Conservation (phyloP, 345 rosid genomes). For the Salix koriyanagi region DNA sequence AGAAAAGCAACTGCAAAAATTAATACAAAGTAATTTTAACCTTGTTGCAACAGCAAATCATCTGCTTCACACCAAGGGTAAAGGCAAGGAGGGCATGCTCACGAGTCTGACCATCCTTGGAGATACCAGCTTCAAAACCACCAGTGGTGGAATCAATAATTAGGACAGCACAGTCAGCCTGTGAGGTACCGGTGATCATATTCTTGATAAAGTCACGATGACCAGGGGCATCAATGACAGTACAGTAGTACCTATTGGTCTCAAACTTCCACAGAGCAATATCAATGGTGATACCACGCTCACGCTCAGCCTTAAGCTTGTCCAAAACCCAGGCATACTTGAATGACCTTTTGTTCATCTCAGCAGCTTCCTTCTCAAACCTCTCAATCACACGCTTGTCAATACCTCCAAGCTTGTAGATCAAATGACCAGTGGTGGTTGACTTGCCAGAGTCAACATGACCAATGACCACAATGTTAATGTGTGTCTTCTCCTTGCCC, state of each 20-base stretch:
- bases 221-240: slow-evolving; percentile 76
- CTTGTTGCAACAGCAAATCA: slow-evolving; percentile 81
- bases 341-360: slow-evolving; percentile 77
- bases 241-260: slow-evolving; percentile 70
- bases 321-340: slow-evolving; percentile 79
- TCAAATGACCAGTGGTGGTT: slow-evolving; percentile 69
- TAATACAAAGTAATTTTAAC: neutral
- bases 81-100: slow-evolving; percentile 69
- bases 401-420: slow-evolving; percentile 79
- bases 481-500: slow-evolving; percentile 26
- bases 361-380: slow-evolving; percentile 79
- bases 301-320: slow-evolving; percentile 81
- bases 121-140: slow-evolving; percentile 83
- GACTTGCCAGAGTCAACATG: slow-evolving; percentile 58
- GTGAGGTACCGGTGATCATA: slow-evolving; percentile 79
- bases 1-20: neutral
- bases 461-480: slow-evolving; percentile 27
- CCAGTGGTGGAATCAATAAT: slow-evolving; percentile 80
- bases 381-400: slow-evolving; percentile 83
- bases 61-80: slow-evolving; percentile 69
- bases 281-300: slow-evolving; percentile 75
- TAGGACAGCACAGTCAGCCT: slow-evolving; percentile 77
- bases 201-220: slow-evolving; percentile 80
- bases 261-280: slow-evolving; percentile 74
- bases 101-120: slow-evolving; percentile 83